phyloP scores from a whole-genome alignment of 1,139 yeast species.

The Diutina neorugosa region DNA sequence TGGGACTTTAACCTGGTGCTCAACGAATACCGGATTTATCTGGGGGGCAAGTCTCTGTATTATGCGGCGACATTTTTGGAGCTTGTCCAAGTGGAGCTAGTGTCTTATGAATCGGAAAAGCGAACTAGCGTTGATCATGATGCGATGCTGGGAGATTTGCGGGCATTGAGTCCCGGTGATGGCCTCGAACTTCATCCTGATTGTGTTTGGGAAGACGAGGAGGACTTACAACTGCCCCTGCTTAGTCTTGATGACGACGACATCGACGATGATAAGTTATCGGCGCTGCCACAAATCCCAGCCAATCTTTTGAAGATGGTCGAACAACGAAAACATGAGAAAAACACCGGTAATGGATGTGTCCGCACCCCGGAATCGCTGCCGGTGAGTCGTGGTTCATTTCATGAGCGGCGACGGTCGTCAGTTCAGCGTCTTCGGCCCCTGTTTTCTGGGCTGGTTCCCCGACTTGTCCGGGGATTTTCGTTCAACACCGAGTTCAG shows the following conservation, averaged over 20 bases:
- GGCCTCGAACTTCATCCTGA: not conserved
- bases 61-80: constrained; percentile 78
- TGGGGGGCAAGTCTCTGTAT: constrained; percentile 51
- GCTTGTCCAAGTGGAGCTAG: constrained; percentile 44
- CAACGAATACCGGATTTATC: constrained; percentile 71
- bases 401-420: not conserved
- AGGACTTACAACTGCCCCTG: not conserved
- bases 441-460: not conserved
- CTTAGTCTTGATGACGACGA: constrained; percentile 25
- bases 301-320: constrained; percentile 44
- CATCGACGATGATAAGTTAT: constrained; percentile 38
- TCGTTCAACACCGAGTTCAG: constrained; percentile 15
- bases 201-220: not conserved
- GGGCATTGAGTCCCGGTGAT: not conserved
- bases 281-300: constrained; percentile 61
- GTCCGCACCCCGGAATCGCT: not conserved
- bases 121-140: not conserved
- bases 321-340: constrained; percentile 36
- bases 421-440: not conserved
- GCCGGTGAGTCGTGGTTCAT: constrained; percentile 2
- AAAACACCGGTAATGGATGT: not conserved
- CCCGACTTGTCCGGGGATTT: not conserved
- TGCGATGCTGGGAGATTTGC: not conserved
- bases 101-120: constrained; percentile 20
- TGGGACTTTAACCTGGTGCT: constrained; percentile 83